Conservation (phyloP, 768 basidiomycete species). For the Lyophyllum semitale region DNA sequence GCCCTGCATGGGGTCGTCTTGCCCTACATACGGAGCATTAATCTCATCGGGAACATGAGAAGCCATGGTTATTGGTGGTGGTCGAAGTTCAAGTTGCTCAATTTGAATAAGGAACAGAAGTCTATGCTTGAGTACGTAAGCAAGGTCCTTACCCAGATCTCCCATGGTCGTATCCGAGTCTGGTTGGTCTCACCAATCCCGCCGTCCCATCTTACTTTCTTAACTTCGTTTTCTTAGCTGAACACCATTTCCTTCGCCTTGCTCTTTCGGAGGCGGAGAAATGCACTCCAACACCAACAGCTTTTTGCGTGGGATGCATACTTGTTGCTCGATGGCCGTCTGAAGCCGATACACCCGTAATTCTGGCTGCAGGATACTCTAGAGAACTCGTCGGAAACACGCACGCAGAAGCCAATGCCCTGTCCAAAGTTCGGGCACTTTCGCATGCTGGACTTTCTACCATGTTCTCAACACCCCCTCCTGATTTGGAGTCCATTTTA, state of each 20-base stretch:
- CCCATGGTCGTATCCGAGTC: slow-evolving; percentile 4
- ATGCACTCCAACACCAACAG: slow-evolving; percentile 69
- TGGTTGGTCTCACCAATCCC: slow-evolving; percentile 7
- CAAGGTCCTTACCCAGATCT: neutral
- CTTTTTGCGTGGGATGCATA: slow-evolving; percentile 92
- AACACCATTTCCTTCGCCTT: slow-evolving; percentile 50
- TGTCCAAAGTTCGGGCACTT: slow-evolving; percentile 65
- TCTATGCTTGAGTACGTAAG: slow-evolving; percentile 22
- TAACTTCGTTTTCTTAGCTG: slow-evolving; percentile 9
- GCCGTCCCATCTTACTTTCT: neutral
- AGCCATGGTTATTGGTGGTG: slow-evolving; percentile 48
- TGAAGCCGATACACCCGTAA: slow-evolving; percentile 38
- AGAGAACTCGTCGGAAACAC: slow-evolving; percentile 93
- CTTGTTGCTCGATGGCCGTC: slow-evolving; percentile 53
- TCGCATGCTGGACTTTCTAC: slow-evolving; percentile 43
- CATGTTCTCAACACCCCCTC: slow-evolving; percentile 37
- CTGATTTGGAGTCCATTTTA: slow-evolving; percentile 51
- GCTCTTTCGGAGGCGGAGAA: slow-evolving; percentile 74
- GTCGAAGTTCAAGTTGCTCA: slow-evolving; percentile 5
- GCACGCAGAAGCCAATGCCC: slow-evolving; percentile 94
- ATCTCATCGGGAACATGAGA: slow-evolving; percentile 46
- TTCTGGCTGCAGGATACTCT: slow-evolving; percentile 83
- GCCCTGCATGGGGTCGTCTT: slow-evolving; percentile 61
- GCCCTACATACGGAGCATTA: slow-evolving; percentile 26
- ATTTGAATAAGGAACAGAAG: slow-evolving; percentile 13